phyloP scores from a whole-genome alignment of 148 eudicot genomes.

The Silene latifolia region DNA sequence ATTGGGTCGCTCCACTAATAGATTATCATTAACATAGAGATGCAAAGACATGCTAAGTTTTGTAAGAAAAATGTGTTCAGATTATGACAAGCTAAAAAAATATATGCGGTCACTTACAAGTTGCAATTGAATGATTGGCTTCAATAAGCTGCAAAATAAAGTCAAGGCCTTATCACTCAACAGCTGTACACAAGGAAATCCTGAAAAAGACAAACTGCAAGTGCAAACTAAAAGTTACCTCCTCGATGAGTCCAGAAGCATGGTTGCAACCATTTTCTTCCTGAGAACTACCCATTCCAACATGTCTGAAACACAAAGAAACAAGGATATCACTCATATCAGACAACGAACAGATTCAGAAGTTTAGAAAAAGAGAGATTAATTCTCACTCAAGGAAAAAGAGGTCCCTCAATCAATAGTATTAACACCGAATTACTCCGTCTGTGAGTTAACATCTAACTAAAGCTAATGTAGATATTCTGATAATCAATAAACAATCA shows the following conservation, averaged over 20 bases:
- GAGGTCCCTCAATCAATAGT: background rate
- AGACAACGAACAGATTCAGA: slow-evolving; percentile 10
- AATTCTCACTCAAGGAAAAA: background rate
- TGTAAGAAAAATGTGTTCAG: background rate
- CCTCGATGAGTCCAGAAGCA: slow-evolving; percentile 32
- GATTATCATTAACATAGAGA: background rate
- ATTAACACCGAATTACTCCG: background rate
- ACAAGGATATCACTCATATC: slow-evolving; percentile 6
- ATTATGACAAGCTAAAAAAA: background rate
- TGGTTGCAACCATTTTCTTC: slow-evolving; percentile 28
- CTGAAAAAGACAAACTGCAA: background rate
- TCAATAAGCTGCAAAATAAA: slow-evolving; percentile 37
- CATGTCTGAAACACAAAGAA: slow-evolving; percentile 42
- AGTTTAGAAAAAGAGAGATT: background rate
- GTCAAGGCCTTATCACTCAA: slow-evolving; percentile 10
- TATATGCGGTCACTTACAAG: slow-evolving; percentile 39
- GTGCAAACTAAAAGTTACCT: slow-evolving; percentile 37
- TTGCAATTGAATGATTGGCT: slow-evolving; percentile 34
- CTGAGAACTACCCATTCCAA: slow-evolving; percentile 29
- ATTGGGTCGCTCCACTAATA: slow-evolving; percentile 14
- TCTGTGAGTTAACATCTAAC: background rate
- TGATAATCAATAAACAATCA: too few relatives aligned
- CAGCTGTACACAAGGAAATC: slow-evolving; percentile 4
- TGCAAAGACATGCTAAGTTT: background rate
- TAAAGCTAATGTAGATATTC: too few relatives aligned